A percentile compares a stretch with the other conserved stretches of the same genome.
Conservation (phyloP, 495 filamentous ascomycete genomes). For the Hypoxylon rickii region DNA sequence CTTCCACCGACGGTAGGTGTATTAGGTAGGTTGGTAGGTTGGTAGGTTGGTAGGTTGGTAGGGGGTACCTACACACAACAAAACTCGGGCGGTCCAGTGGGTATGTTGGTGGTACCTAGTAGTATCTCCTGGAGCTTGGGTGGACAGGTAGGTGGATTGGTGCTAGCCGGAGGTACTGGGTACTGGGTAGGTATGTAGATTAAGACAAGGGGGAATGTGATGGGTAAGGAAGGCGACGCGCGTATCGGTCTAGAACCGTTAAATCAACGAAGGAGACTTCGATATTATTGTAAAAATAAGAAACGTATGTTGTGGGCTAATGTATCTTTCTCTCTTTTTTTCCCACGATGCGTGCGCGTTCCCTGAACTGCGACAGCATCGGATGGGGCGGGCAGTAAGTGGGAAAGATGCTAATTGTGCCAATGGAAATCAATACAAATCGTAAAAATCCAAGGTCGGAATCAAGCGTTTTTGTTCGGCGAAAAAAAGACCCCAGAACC, state of each 20-base stretch:
- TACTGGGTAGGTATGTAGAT: too few species aligned
- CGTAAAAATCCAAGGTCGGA: too few species aligned
- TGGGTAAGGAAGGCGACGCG: neutral
- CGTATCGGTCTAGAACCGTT: neutral
- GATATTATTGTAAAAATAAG: too few species aligned
- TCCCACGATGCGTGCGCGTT: slow-evolving; percentile 23
- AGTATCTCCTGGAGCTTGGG: too few species aligned
- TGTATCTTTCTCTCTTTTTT: neutral
- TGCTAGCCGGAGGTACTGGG: too few species aligned
- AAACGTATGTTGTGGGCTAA: neutral
- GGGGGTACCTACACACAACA: too few species aligned
- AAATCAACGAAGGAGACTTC: neutral
- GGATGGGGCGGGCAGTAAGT: slow-evolving; percentile 27
- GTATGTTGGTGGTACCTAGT: too few species aligned
- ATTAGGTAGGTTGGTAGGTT: neutral
- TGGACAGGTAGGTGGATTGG: too few species aligned
- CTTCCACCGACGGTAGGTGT: neutral
- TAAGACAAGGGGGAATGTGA: too few species aligned
- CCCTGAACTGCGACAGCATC: slow-evolving; percentile 27
- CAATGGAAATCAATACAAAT: slow-evolving; percentile 13
- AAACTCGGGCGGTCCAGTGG: too few species aligned
- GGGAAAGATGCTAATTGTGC: slow-evolving; percentile 9
- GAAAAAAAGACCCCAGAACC: slow-evolving; percentile 6
- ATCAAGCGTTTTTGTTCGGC: neutral
- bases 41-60: too few species aligned